Base-by-base conservation (phyloP, 129 eudicot genomes). In the Centella asiatica region DNA sequence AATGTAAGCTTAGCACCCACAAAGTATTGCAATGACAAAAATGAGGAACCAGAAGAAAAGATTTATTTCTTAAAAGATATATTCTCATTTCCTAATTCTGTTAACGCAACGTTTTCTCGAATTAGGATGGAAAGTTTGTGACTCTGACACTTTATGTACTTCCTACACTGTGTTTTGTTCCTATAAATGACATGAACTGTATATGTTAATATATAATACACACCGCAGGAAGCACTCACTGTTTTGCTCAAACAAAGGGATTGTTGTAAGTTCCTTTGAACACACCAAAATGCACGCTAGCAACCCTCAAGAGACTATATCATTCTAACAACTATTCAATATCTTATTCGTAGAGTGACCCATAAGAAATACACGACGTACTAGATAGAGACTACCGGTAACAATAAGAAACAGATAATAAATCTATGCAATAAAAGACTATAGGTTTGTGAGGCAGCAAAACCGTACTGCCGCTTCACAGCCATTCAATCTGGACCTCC, bases 401-500 rank as follows among this genome's bases (percentile, higher is more conserved):
- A 11, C 46, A 42, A 42, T 11, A 42, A 42, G 19, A 42, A 12
- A 42, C 14, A 42, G 11, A 42, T 12, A 42, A 10, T 18, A 7
- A 9, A 13, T 11, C 18, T 6, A 42, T 42, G 46, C 4, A 54
- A 54, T 4, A 7, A 45, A 47, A 1, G 50, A 4, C n/a, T 48
- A 25, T 5, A 4, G 20, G 56, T 53, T 42, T 42, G 14, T 20
- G 49, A 26, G 34, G 2, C 2, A 36, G 4, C 46, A 37, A 39
- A 5, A 29, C 15, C 84, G 66, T 71, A 81, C 87, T 64, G 78
- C 62, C 58, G 78, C 62, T 81, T 83, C 28, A 73, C 80, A 63
- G 64, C 83, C 33, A 77, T 69, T 81, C 87, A 22, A 81, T 81
- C 40, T 77, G 80, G 26, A 81, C 83, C 36, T 81, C 87, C 44